Percentiles rank a stretch among this genome's conserved stretches.
phyloP scores from a whole-genome alignment of 352 stramenopile genomes.

The Globisporangium radiosum region DNA sequence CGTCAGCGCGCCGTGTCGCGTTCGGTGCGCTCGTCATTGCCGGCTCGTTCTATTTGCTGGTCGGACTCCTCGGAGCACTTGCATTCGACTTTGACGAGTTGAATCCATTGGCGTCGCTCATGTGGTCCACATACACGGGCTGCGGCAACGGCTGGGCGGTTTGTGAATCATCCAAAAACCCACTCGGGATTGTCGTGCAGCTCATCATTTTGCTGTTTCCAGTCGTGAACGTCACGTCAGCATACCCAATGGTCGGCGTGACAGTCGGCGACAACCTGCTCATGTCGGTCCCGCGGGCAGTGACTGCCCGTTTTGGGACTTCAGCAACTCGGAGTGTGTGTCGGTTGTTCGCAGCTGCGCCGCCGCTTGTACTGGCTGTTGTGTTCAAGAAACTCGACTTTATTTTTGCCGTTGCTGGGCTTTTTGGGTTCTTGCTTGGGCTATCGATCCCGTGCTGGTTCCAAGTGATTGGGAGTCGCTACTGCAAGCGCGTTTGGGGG shows the following conservation, averaged over 20 bases:
- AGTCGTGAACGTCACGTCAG: slow-evolving; percentile 78
- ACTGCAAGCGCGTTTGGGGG: slow-evolving; percentile 68
- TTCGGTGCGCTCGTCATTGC: slow-evolving; percentile 61
- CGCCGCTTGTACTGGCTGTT: slow-evolving; percentile 66
- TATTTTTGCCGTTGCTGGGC: slow-evolving; percentile 70
- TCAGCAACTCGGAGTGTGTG: slow-evolving; percentile 42
- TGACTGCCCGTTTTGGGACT: slow-evolving; percentile 48
- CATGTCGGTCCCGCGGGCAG: slow-evolving; percentile 63
- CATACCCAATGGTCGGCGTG: slow-evolving; percentile 80
- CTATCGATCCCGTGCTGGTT: slow-evolving; percentile 82
- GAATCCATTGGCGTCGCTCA: slow-evolving; percentile 70
- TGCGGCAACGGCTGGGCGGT: slow-evolving; percentile 72
- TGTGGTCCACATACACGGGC: slow-evolving; percentile 76
- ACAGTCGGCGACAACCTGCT: slow-evolving; percentile 84
- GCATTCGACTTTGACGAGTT: slow-evolving; percentile 56
- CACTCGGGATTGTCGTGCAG: slow-evolving; percentile 54
- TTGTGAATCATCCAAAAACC: slow-evolving; percentile 34
- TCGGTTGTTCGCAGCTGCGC: slow-evolving; percentile 53
- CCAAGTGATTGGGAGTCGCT: slow-evolving; percentile 74
- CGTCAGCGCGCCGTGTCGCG: slow-evolving; percentile 47
- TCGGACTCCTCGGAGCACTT: slow-evolving; percentile 65
- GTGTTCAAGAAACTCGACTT: slow-evolving; percentile 86
- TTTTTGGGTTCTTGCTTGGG: slow-evolving; percentile 75
- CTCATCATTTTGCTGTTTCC: slow-evolving; percentile 79
- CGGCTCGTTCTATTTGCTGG: slow-evolving; percentile 63